Evolutionary conservation across 306 rosid genomes (phyloP), one percentile per base, ranked within the genome.

Genomic region (Dryas octopetala): DNA sequence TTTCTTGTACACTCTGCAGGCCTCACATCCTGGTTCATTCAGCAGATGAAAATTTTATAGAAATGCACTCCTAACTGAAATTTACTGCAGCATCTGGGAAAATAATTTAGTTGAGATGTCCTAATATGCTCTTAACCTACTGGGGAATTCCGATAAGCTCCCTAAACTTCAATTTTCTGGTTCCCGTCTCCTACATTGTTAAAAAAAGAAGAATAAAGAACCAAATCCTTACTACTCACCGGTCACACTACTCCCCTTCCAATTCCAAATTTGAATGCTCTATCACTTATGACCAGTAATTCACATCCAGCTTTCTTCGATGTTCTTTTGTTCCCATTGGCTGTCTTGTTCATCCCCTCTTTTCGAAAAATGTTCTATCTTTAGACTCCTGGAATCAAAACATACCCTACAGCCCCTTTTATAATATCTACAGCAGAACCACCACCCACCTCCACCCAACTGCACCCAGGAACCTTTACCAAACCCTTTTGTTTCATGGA

Each of bases 401-500:
- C 11, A 47, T 45, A 62, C 9, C 66, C 11, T 23, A 26, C 43
- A 28, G 72, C 26, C 67, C 45, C 77, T 32, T 71, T 40, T 9
- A 47, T 7, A n/a, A 7, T 62, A 4, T 45, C 63, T 47, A 38
- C n/a, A 5, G 28, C 26, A 4, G 17, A 71, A 79, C 71, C 73
- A 68, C 66, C 75, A 79, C 81, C 75, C 78, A 79, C 86, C 55
- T 79, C 88, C 70, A 89, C 84, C 95, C 91, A 89, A 74, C 91
- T 89, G 78, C 86, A 78, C 44, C 91, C 95, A 28, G 90, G 90
- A 69, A 38, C 61, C 77, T 87, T 89, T 80, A 46, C 78, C 83
- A 85, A 77, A 57, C 91, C 87, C 74, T 78, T 87, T 72, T 47
- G 81, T 75, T 82, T 84, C 95, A 89, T 89, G 83, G 83, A 79